These are phyloP conservation scores for Xanthoparmelia taractica DNA, from an alignment of 495 filamentous ascomycete species.

Conservation along the genomic window DNA sequence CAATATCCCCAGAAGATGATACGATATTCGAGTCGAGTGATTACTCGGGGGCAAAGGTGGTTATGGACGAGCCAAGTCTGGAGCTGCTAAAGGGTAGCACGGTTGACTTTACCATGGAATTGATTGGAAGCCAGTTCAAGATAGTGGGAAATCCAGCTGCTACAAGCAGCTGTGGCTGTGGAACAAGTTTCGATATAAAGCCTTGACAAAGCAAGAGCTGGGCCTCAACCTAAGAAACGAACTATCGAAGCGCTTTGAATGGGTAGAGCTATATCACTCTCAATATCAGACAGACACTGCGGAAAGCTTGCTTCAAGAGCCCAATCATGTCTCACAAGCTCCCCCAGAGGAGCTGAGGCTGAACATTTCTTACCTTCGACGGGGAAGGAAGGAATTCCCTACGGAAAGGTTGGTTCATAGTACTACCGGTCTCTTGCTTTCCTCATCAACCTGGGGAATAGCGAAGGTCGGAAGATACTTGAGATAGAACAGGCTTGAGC, in stretches of 20 bases:
- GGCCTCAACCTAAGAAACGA: neutral
- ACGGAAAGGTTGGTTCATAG: neutral
- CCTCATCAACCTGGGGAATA: too few relatives aligned
- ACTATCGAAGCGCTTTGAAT: neutral
- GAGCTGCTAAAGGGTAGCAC: slow-evolving; percentile 87
- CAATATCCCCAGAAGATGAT: slow-evolving; percentile 66
- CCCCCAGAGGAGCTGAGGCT: neutral
- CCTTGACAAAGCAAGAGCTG: slow-evolving; percentile 29
- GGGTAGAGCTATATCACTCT: neutral
- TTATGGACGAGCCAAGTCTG: slow-evolving; percentile 81
- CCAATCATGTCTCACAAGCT: neutral
- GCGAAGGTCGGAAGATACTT: too few relatives aligned
- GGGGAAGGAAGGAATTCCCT: neutral
- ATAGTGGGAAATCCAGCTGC: slow-evolving; percentile 87
- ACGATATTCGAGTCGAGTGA: slow-evolving; percentile 45
- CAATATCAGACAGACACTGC: neutral
- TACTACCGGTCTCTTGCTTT: neutral
- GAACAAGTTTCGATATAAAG: slow-evolving; percentile 95
- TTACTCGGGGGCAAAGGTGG: slow-evolving; percentile 58
- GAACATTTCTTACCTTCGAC: neutral
- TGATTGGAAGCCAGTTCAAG: slow-evolving; percentile 98
- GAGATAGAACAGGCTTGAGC: too few relatives aligned
- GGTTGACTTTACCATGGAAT: slow-evolving; percentile 90
- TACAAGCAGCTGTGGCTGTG: slow-evolving; percentile 92
- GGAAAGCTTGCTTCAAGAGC: too few relatives aligned